phyloP scores from a whole-genome alignment of 1,139 yeast genomes.

The Nakaseomyces delphensis region DNA sequence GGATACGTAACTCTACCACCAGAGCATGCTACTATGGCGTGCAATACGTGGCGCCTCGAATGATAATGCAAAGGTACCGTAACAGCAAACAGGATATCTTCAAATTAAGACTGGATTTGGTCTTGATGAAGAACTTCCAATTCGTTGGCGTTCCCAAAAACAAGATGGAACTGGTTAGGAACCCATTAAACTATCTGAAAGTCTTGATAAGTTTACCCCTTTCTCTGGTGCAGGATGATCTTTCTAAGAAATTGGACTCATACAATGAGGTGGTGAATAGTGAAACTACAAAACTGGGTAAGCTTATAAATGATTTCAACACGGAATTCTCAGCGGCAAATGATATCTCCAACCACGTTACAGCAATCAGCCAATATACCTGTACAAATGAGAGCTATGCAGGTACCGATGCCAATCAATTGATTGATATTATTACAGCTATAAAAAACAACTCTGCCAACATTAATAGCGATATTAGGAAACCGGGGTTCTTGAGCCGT shows the following conservation, averaged over 20 bases:
- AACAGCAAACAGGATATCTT: conserved; percentile 1
- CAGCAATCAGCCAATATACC: neutral
- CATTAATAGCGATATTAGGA: conserved; percentile 6
- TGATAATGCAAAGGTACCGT: conserved; percentile 1
- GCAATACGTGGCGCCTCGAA: conserved; percentile 30
- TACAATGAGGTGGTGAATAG: conserved; percentile 10
- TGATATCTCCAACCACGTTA: conserved; percentile 2
- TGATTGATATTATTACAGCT: neutral
- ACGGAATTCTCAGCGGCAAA: conserved; percentile 2
- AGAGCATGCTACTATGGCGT: conserved; percentile 29
- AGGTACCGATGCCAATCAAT: neutral
- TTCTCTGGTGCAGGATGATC: conserved; percentile 13
- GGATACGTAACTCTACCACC: conserved; percentile 22
- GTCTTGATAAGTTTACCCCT: neutral
- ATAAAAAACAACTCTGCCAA: neutral
- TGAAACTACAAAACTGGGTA: conserved; percentile 16
- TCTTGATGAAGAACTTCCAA: conserved; percentile 12
- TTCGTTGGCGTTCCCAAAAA: conserved; percentile 16
- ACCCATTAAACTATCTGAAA: neutral
- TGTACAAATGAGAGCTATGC: too few relatives aligned
- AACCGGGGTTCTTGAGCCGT: conserved; percentile 46
- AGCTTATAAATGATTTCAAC: conserved; percentile 15
- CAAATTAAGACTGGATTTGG: conserved; percentile 7
- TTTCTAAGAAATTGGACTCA: conserved; percentile 12
- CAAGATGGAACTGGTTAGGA: conserved; percentile 9